Conservation (phyloP, 129 eudicot species). For the Artemisia argyi region DNA sequence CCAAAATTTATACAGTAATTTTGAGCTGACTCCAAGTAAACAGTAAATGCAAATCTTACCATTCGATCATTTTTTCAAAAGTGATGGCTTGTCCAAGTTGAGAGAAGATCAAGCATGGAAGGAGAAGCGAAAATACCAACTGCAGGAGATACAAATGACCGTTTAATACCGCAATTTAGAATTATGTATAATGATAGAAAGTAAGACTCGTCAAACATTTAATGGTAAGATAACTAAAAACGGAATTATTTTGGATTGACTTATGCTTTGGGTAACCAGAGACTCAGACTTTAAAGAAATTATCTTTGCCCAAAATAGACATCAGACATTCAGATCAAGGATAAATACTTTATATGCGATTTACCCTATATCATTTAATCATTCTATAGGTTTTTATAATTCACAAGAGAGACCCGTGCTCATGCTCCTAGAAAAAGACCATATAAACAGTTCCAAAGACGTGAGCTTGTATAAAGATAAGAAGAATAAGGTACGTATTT, state of each 20-base stretch:
- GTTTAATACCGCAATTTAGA: conserved; percentile 11
- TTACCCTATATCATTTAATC: too few species aligned
- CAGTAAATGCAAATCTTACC: conserved; percentile 44
- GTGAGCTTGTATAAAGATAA: too few species aligned
- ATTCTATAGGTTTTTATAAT: too few species aligned
- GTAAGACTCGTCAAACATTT: neutral
- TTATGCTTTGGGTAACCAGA: neutral
- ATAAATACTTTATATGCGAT: too few species aligned
- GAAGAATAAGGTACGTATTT: too few species aligned
- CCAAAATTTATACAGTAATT: neutral
- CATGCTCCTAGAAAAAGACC: too few species aligned
- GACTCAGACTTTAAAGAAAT: too few species aligned
- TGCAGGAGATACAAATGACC: conserved; percentile 34
- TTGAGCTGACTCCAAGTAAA: neutral
- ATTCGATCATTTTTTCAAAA: conserved; percentile 70
- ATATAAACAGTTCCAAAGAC: too few species aligned
- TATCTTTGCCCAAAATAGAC: too few species aligned
- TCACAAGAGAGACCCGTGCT: too few species aligned
- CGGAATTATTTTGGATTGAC: neutral
- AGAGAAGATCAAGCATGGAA: conserved; percentile 93
- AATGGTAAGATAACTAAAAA: neutral
- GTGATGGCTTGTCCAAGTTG: conserved; percentile 98
- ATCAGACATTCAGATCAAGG: too few species aligned
- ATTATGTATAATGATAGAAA: conserved; percentile 10
- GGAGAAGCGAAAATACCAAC: conserved; percentile 92